These are phyloP conservation scores for Penicillium waksmanii DNA, from an alignment of 495 filamentous ascomycete genomes.

Conservation along the genomic window DNA sequence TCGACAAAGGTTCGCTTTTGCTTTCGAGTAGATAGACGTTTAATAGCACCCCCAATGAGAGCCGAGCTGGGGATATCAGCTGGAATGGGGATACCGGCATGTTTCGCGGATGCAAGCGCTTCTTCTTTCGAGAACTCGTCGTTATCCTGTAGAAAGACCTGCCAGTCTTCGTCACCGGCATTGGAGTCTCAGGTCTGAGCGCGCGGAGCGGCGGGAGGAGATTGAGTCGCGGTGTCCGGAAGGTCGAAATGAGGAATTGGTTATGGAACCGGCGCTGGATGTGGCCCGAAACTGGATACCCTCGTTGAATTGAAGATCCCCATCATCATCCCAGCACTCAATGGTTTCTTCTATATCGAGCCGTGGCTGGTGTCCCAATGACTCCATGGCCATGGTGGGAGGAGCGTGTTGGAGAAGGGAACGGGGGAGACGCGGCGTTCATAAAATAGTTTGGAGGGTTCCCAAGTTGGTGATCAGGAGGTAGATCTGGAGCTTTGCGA, in stretches of 20 bases:
- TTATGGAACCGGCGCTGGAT: constrained; percentile 60
- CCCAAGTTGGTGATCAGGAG: constrained; percentile 16
- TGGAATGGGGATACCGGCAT: constrained; percentile 91
- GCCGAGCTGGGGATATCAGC: constrained; percentile 90
- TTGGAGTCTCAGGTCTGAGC: constrained; percentile 79
- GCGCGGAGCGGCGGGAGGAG: constrained; percentile 75
- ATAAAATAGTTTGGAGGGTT: constrained; percentile 1
- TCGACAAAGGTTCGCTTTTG: constrained; percentile 75
- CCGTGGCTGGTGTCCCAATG: constrained; percentile 57
- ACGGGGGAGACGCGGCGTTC: not conserved
- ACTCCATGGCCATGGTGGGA: constrained; percentile 52
- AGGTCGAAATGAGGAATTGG: constrained; percentile 52
- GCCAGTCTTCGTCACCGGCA: constrained; percentile 80
- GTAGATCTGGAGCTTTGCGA: constrained; percentile 30
- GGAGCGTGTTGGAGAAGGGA: not conserved
- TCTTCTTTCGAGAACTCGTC: constrained; percentile 79
- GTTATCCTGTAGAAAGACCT: constrained; percentile 74
- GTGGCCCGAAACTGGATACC: constrained; percentile 68
- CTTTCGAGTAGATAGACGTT: constrained; percentile 82
- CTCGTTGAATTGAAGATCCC: constrained; percentile 74
- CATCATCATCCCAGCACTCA: constrained; percentile 91
- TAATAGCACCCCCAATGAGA: constrained; percentile 91
- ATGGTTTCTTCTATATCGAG: constrained; percentile 60
- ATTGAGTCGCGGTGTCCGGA: constrained; percentile 70
- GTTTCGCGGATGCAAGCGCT: constrained; percentile 82